Evolutionary conservation across 805 yeast species (phyloP).

Genomic region (Diddensiella santjacobensis): DNA sequence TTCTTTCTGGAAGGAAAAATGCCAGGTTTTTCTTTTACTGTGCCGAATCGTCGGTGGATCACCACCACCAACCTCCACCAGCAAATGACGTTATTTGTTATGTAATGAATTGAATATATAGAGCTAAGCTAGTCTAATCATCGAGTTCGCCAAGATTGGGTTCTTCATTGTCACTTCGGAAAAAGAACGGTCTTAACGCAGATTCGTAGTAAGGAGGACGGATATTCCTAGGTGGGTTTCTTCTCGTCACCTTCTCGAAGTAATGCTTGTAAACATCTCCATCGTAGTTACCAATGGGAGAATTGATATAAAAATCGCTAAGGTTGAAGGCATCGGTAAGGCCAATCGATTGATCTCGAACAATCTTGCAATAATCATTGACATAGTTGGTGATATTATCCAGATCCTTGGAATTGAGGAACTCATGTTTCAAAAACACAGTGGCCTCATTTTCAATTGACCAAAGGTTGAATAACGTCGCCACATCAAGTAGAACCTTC

Average conservation of each 20-base stretch:
- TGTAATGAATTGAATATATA: too few relatives aligned
- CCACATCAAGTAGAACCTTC: constrained; percentile 49
- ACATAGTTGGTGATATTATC: constrained; percentile 42
- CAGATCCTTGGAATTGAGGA: constrained; percentile 49
- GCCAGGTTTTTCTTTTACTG: too few relatives aligned
- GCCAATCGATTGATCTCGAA: constrained; percentile 69
- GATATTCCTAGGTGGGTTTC: constrained; percentile 34
- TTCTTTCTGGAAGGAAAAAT: too few relatives aligned
- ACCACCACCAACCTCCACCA: too few relatives aligned
- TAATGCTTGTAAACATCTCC: constrained; percentile 84
- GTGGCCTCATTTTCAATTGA: constrained; percentile 69
- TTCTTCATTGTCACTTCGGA: constrained; percentile 28
- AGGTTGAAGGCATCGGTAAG: constrained; percentile 81
- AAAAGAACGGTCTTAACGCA: constrained; percentile 35
- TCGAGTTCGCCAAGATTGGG: constrained; percentile 8
- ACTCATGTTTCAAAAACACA: constrained; percentile 61
- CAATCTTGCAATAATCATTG: constrained; percentile 43
- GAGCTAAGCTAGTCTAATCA: background rate
- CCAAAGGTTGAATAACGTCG: constrained; percentile 60
- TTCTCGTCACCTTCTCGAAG: constrained; percentile 56
- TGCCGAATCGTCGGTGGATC: too few relatives aligned
- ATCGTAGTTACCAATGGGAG: constrained; percentile 74
- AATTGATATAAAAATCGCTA: constrained; percentile 74
- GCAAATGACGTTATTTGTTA: too few relatives aligned
- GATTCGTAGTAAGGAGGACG: constrained; percentile 58